These are phyloP conservation scores for Podosphaera fusca DNA, from an alignment of 2,329 filamentous ascomycete species.

Conservation along the genomic window DNA sequence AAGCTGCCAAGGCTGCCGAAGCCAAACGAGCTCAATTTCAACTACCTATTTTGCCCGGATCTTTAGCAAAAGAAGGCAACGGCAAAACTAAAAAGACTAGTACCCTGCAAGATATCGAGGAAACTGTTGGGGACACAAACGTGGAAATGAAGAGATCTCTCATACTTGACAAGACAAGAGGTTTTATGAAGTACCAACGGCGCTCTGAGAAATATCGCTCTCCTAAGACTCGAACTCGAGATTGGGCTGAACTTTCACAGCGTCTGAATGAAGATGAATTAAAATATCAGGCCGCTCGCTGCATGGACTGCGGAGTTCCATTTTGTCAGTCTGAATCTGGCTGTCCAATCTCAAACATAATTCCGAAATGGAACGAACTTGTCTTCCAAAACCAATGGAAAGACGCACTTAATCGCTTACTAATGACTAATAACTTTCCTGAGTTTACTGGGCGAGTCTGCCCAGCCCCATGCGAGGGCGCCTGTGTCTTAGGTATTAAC, in stretches of 20 bases:
- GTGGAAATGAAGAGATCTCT: conserved; percentile 76
- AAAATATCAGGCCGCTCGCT: conserved; percentile 88
- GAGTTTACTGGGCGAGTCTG: conserved; percentile 96
- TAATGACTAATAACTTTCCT: conserved; percentile 97
- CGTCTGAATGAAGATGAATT: conserved; percentile 83
- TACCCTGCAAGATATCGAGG: conserved; percentile 60
- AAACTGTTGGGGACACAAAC: conserved; percentile 63
- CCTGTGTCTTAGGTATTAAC: conserved; percentile 88
- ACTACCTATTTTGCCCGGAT: conserved; percentile 52
- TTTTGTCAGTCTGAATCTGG: conserved; percentile 95
- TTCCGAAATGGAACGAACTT: conserved; percentile 87
- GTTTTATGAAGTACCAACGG: conserved; percentile 93
- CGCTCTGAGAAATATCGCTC: conserved; percentile 83
- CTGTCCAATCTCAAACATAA: conserved; percentile 92
- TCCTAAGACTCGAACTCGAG: conserved; percentile 61
- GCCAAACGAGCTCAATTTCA: conserved; percentile 68
- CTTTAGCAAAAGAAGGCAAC: conserved; percentile 34
- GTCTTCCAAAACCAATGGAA: conserved; percentile 61
- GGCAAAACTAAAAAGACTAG: conserved; percentile 45
- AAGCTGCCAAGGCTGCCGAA: conserved; percentile 64
- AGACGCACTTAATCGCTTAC: conserved; percentile 70
- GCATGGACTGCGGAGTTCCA: conserved; percentile 96
- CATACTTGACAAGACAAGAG: conserved; percentile 89
- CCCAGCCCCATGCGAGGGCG: conserved; percentile 87
- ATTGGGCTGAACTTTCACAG: conserved; percentile 78